Evolutionary conservation across 805 yeast genomes (phyloP).

Genomic region (Ogataea angusta): DNA sequence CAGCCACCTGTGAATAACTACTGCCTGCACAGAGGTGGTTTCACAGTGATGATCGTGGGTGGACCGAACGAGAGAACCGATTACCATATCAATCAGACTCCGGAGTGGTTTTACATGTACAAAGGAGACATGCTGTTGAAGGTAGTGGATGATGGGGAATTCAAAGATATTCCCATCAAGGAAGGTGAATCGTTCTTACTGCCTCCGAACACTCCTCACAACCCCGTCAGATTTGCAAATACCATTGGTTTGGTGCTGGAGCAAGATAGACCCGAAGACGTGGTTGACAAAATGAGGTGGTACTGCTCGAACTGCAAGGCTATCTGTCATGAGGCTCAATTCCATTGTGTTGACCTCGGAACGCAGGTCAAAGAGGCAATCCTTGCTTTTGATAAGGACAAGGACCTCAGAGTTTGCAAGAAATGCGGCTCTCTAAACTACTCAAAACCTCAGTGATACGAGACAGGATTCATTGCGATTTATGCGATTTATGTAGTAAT

Average conservation of each 20-base stretch:
- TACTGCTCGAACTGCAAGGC: constrained; percentile 71
- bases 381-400: constrained; percentile 59
- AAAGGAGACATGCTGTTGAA: constrained; percentile 82
- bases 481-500: neutral
- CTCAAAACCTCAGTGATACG: constrained; percentile 50
- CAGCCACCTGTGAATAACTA: constrained; percentile 92
- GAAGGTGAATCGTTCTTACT: constrained; percentile 89
- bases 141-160: constrained; percentile 77
- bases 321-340: constrained; percentile 63
- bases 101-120: constrained; percentile 87
- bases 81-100: constrained; percentile 90
- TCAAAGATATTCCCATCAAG: constrained; percentile 67
- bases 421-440: constrained; percentile 71
- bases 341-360: constrained; percentile 79
- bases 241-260: constrained; percentile 91
- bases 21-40: constrained; percentile 88
- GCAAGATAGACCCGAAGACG: constrained; percentile 78
- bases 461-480: too few relatives aligned
- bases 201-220: constrained; percentile 84
- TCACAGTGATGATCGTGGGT: constrained; percentile 93
- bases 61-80: constrained; percentile 95
- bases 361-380: constrained; percentile 88
- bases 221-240: constrained; percentile 80
- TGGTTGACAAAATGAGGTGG: constrained; percentile 79
- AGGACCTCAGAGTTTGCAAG: constrained; percentile 65